Percentiles rank a stretch among this genome's conserved stretches.
These are phyloP conservation scores for Colletotrichum chrysophilum DNA, from an alignment of 2,329 filamentous ascomycete genomes.

Conservation along the genomic window DNA sequence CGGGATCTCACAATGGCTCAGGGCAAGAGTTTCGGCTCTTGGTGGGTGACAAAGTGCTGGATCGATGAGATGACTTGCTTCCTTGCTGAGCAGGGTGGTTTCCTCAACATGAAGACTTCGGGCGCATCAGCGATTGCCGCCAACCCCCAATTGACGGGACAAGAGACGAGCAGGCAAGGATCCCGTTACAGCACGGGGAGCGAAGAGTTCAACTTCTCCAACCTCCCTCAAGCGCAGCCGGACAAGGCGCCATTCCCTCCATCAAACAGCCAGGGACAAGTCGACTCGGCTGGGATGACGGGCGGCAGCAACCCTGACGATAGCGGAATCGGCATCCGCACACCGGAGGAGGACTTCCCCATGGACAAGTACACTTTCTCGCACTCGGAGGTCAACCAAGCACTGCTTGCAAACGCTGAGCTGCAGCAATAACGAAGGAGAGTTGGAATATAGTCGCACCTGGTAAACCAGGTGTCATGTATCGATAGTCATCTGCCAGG, in stretches of 20 bases:
- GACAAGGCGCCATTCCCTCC: slow-evolving; percentile 56
- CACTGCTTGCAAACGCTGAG: slow-evolving; percentile 35
- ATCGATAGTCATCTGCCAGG: slow-evolving; percentile 15
- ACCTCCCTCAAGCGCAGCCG: slow-evolving; percentile 53
- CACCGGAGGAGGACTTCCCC: slow-evolving; percentile 68
- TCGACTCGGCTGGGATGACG: slow-evolving; percentile 46
- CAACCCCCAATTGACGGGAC: slow-evolving; percentile 38
- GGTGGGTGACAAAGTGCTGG: slow-evolving; percentile 96
- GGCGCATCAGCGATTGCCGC: slow-evolving; percentile 32
- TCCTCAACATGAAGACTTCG: slow-evolving; percentile 67
- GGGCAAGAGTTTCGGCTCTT: slow-evolving; percentile 83
- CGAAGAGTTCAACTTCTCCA: slow-evolving; percentile 50
- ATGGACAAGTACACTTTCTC: slow-evolving; percentile 63
- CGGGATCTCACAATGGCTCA: slow-evolving; percentile 81
- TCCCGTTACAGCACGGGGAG: slow-evolving; percentile 50
- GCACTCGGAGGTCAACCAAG: slow-evolving; percentile 36
- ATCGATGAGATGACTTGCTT: slow-evolving; percentile 94
- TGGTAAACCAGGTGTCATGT: slow-evolving; percentile 16
- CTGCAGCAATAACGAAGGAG: slow-evolving; percentile 25
- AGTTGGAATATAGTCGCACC: background rate
- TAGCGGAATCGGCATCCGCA: slow-evolving; percentile 76
- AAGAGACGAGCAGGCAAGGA: slow-evolving; percentile 38
- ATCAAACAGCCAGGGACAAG: slow-evolving; percentile 47
- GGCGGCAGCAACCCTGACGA: slow-evolving; percentile 59
- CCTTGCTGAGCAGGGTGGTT: slow-evolving; percentile 88